These are phyloP conservation scores for Geotrichum macrosporum DNA, from an alignment of 1,139 yeast genomes.

Conservation along the genomic window DNA sequence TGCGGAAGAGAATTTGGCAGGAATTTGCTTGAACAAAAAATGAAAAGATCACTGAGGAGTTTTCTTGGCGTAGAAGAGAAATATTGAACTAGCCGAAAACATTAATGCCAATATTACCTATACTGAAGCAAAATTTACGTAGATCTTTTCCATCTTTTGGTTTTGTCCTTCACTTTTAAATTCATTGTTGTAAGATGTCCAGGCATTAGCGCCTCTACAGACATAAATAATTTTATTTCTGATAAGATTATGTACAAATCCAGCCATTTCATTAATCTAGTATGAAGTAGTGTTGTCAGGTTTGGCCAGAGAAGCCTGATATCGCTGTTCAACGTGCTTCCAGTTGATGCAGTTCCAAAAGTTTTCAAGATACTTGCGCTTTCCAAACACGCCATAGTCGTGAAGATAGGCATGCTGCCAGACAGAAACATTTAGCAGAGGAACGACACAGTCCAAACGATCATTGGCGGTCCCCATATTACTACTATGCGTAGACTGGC, in stretches of 20 bases:
- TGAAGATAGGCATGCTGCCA: constrained; percentile 84
- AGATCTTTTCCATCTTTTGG: too few species aligned
- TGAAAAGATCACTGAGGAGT: too few species aligned
- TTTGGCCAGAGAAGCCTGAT: constrained; percentile 1
- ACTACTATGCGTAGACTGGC: constrained; percentile 4
- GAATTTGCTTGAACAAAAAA: too few species aligned
- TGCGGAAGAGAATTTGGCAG: too few species aligned
- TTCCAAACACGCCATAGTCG: constrained; percentile 84
- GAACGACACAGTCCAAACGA: constrained; percentile 40
- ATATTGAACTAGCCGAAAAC: too few species aligned
- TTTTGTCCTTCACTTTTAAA: too few species aligned
- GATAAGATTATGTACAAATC: constrained; percentile 4
- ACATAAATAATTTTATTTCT: background rate
- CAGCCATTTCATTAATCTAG: background rate
- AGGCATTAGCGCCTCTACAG: too few species aligned
- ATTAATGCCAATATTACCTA: too few species aligned
- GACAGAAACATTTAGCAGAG: constrained; percentile 69
- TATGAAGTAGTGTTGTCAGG: constrained; percentile 12
- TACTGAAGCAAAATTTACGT: too few species aligned
- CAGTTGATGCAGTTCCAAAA: constrained; percentile 81
- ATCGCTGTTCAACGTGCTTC: constrained; percentile 54
- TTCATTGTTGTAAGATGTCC: too few species aligned
- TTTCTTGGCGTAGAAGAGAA: too few species aligned
- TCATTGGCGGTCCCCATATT: background rate
- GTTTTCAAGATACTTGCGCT: constrained; percentile 66